Evolutionary conservation across 305 asterid genomes (phyloP), one percentile per base, ranked within the genome.

Genomic region (Fraxinus latifolia): DNA sequence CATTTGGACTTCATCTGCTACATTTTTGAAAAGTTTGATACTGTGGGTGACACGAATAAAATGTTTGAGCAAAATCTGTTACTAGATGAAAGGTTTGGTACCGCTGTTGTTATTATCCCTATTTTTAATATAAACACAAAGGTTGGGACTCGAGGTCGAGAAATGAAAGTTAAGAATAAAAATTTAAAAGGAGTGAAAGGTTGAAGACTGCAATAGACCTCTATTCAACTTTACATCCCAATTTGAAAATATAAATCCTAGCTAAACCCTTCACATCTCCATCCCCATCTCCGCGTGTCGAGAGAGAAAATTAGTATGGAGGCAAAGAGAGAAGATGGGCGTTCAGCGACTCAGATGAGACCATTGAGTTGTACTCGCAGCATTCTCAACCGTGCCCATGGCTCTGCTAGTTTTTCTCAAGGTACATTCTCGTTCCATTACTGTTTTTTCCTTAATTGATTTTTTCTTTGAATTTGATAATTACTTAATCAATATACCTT

Each of bases 371-470:
- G 97, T 82, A 79, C 95, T 76, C 96, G 94, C 5, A 85, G 85
- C 82, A 86, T 92, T 80, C 97, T 95, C 86, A 88, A 80, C 85
- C 98, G 99, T 80, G 94, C 98, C 81, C 97, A 92, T 87, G 99
- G 99, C 82, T 95, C 98, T 82, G 99, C 94, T 5, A 92, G 91
- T 73, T 95, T 98, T 87, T 91, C 97, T 80, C 97, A 95, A 81
- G 99, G 99, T 95, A 81, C 80, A 60, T 34, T 34, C 31, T 4
- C 7, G 7, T 3, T 8, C 6, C 42, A 36, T 33, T 78, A 74
- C 36, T 19, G 7, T 17, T 14, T 31, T 71, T 47, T 44, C 7
- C 32, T 47, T 15, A 5, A n/a, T 25, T 5, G 36, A 37, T n/a
- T 31, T 8, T 36, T 33, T n/a, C 7, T 53, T 17, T 14, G 14